Percentiles rank a stretch among this genome's conserved stretches.
These are phyloP conservation scores for Phoma sp. DNA, from an alignment of 2,329 filamentous ascomycete species.

Conservation along the genomic window DNA sequence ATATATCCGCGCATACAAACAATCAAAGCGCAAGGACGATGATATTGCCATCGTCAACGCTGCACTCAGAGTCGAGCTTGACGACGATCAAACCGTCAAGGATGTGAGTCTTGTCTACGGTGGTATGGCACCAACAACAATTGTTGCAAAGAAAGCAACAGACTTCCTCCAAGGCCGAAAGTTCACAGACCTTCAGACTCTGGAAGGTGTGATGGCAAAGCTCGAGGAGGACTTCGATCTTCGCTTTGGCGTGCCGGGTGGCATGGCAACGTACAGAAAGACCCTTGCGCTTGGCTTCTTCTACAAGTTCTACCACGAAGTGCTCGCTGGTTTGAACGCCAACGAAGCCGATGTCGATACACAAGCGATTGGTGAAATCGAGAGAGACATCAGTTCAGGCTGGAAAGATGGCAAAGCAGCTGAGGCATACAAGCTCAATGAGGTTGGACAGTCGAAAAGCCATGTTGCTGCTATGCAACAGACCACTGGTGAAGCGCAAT, in stretches of 20 bases:
- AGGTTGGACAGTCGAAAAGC: constrained; percentile 83
- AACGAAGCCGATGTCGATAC: constrained; percentile 65
- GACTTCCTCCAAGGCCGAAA: constrained; percentile 77
- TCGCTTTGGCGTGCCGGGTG: constrained; percentile 87
- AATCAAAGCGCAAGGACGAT: constrained; percentile 95
- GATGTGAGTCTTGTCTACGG: constrained; percentile 86
- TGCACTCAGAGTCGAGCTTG: constrained; percentile 76
- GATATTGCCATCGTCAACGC: constrained; percentile 98
- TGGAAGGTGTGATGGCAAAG: constrained; percentile 88
- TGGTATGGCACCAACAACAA: constrained; percentile 91
- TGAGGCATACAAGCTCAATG: constrained; percentile 77
- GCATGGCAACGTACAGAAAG: constrained; percentile 96
- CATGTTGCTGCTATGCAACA: constrained; percentile 94
- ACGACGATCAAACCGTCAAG: constrained; percentile 71
- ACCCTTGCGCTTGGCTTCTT: constrained; percentile 92
- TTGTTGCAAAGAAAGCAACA: constrained; percentile 81
- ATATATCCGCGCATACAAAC: constrained; percentile 89
- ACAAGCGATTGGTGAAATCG: constrained; percentile 82
- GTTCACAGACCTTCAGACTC: constrained; percentile 78
- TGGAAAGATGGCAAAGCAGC: constrained; percentile 78
- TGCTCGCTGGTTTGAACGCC: constrained; percentile 68
- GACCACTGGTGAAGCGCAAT: constrained; percentile 90
- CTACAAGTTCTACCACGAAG: constrained; percentile 94
- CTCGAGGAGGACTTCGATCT: constrained; percentile 91
- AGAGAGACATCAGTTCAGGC: constrained; percentile 81